Conservation (phyloP, 2,329 filamentous ascomycete genomes). For the Microsporum ferrugineum region DNA sequence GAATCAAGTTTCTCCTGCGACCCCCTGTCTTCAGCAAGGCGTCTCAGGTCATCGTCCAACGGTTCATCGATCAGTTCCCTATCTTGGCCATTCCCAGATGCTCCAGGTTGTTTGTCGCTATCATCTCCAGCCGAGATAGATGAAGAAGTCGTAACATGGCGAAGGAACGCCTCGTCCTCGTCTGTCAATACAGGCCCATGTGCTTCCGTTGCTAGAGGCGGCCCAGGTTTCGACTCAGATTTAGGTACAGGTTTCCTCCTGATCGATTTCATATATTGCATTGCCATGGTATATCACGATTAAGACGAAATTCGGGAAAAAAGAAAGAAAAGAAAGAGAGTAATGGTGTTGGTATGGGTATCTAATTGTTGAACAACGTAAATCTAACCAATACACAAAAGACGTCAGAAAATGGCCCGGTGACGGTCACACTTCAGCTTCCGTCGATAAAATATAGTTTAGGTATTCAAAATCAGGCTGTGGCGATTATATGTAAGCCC, state of each 20-base stretch:
- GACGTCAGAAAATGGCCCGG: neutral
- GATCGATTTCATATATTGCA: slow-evolving; percentile 36
- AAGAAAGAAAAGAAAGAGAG: neutral
- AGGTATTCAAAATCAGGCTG: neutral
- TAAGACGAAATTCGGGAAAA: neutral
- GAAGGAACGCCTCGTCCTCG: slow-evolving; percentile 50
- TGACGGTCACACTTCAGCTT: neutral
- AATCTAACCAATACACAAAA: neutral
- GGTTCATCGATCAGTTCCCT: slow-evolving; percentile 43
- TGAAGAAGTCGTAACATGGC: slow-evolving; percentile 29
- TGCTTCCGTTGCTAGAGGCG: slow-evolving; percentile 18
- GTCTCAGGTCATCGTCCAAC: slow-evolving; percentile 24
- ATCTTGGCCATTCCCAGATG: slow-evolving; percentile 38
- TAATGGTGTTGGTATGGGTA: neutral
- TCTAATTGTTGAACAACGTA: neutral
- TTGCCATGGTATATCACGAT: slow-evolving; percentile 13
- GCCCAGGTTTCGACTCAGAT: neutral
- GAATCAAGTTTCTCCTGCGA: slow-evolving; percentile 20
- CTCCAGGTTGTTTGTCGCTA: slow-evolving; percentile 17
- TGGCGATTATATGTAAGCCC: neutral
- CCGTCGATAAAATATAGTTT: neutral
- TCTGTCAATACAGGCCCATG: slow-evolving; percentile 43
- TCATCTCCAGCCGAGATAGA: neutral
- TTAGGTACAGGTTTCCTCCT: slow-evolving; percentile 28
- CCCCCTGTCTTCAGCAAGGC: slow-evolving; percentile 6